A percentile compares a stretch with the other conserved stretches of the same genome.
Conservation (phyloP, 129 eudicot genomes). For the Chrysanthemum lavandulifolium region DNA sequence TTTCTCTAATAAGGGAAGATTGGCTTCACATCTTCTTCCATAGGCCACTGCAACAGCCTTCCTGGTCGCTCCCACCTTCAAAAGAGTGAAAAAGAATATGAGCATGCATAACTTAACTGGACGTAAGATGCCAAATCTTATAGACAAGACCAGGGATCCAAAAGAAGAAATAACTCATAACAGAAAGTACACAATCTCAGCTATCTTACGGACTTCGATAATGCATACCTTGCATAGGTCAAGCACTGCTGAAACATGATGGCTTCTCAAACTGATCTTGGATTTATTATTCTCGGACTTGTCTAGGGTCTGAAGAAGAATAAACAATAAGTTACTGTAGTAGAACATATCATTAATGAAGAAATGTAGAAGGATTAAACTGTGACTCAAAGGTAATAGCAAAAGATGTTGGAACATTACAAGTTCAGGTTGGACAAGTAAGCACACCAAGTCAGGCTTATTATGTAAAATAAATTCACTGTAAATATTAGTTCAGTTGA, state of each 20-base stretch:
- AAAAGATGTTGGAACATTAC: background rate
- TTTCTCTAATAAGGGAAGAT: conserved; percentile 69
- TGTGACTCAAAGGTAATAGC: conserved; percentile 8
- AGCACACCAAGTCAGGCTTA: background rate
- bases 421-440: background rate
- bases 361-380: conserved; percentile 12
- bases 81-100: conserved; percentile 22
- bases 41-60: conserved; percentile 73
- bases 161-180: conserved; percentile 3
- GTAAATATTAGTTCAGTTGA: background rate
- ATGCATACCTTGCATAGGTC: conserved; percentile 74
- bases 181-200: background rate
- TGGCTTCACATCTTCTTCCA: conserved; percentile 84
- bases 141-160: conserved; percentile 1
- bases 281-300: conserved; percentile 59
- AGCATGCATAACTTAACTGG: conserved; percentile 18
- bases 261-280: conserved; percentile 66
- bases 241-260: conserved; percentile 76
- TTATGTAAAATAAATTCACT: background rate
- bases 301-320: conserved; percentile 60
- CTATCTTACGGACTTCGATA: conserved; percentile 19
- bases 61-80: conserved; percentile 86
- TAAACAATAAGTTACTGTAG: background rate
- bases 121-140: conserved; percentile 9
- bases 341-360: conserved; percentile 10